These are phyloP conservation scores for Apiospora aurea DNA, from an alignment of 2,329 filamentous ascomycete genomes.

Conservation along the genomic window DNA sequence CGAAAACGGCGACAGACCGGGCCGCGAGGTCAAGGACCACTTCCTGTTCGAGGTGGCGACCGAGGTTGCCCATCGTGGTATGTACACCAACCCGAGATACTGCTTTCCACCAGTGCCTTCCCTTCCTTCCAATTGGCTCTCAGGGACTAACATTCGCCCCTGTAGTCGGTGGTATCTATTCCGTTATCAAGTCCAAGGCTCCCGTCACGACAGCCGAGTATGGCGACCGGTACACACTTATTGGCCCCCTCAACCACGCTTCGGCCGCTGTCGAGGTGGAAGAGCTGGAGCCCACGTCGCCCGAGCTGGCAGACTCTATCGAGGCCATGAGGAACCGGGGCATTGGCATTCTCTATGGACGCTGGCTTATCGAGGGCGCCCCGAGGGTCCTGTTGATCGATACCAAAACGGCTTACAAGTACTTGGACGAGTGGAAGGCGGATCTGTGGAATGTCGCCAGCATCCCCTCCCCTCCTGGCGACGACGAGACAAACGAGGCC, in stretches of 20 bases:
- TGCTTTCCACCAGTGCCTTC: neutral
- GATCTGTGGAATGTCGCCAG: conserved; percentile 93
- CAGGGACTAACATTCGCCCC: neutral
- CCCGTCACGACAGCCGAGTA: conserved; percentile 98
- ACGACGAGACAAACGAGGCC: conserved; percentile 96
- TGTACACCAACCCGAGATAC: conserved; percentile 37
- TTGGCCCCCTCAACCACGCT: conserved; percentile 90
- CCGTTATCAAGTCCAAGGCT: conserved; percentile 97
- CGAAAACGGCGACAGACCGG: conserved; percentile 52
- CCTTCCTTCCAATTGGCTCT: conserved; percentile 16
- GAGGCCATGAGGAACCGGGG: conserved; percentile 92
- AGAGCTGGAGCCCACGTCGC: conserved; percentile 83
- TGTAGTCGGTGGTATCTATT: conserved; percentile 98
- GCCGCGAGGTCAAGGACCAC: conserved; percentile 89
- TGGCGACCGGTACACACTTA: conserved; percentile 95
- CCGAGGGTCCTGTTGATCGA: conserved; percentile 94
- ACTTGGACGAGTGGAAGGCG: conserved; percentile 94
- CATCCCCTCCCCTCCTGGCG: conserved; percentile 90
- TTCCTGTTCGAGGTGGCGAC: conserved; percentile 96
- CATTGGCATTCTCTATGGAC: conserved; percentile 87
- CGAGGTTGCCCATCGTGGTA: conserved; percentile 95
- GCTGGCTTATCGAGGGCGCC: conserved; percentile 97
- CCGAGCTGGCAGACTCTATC: conserved; percentile 82
- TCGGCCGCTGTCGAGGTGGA: conserved; percentile 99
- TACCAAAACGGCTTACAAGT: conserved; percentile 90